phyloP scores from a whole-genome alignment of 352 stramenopile genomes.

The Phytopythium aichiense region DNA sequence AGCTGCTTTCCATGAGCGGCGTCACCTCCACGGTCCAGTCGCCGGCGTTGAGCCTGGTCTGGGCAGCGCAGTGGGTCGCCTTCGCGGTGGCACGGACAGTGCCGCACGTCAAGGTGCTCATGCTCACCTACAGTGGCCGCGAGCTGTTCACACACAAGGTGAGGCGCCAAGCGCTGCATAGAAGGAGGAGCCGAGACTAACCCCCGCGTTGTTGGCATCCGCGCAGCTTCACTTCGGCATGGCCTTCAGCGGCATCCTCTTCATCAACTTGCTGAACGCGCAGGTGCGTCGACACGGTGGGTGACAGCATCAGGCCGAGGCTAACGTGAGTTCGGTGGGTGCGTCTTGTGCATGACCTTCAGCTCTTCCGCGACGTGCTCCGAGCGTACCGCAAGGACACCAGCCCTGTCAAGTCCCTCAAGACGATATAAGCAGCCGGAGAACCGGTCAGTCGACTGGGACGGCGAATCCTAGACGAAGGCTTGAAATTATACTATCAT shows the following conservation, averaged over 20 bases:
- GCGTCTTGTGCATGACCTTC: background rate
- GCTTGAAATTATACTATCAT: background rate
- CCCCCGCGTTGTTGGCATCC: background rate
- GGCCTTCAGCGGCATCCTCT: conserved; percentile 71
- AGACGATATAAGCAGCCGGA: background rate
- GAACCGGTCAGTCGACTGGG: background rate
- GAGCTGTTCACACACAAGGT: conserved; percentile 44
- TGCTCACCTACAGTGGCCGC: conserved; percentile 40
- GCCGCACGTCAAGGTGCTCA: conserved; percentile 37
- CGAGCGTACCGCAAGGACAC: conserved; percentile 53
- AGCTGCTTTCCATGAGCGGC: conserved; percentile 67
- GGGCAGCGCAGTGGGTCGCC: conserved; percentile 50
- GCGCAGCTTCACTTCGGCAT: conserved; percentile 55
- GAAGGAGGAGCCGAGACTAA: background rate
- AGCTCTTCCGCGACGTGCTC: conserved; percentile 60
- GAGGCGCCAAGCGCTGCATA: background rate
- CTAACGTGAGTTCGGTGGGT: background rate
- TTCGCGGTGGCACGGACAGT: conserved; percentile 42
- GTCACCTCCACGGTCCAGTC: conserved; percentile 27
- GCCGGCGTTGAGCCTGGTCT: conserved; percentile 33
- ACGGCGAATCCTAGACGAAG: background rate
- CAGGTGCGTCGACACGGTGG: conserved; percentile 25
- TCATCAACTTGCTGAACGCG: conserved; percentile 67
- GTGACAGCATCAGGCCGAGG: background rate
- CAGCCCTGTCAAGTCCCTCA: background rate